Evolutionary conservation across 768 basidiomycete species (phyloP), one percentile per base, ranked within the genome.

Genomic region (Mycena chlorophos): DNA sequence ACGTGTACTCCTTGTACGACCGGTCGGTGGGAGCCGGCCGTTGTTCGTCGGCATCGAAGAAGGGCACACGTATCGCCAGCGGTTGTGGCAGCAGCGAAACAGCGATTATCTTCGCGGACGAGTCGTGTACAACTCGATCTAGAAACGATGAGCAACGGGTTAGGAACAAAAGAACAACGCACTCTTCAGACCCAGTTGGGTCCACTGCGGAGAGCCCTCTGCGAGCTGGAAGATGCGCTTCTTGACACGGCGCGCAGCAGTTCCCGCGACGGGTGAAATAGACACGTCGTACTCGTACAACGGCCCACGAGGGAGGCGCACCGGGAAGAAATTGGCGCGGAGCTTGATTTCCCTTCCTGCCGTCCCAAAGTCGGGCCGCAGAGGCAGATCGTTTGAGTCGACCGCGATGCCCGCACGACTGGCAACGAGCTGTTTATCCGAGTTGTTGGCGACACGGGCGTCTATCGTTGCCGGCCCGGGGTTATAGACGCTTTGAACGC

Each of bases 241-340:
- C 63, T 82, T 83, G 23, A 85, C 75, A 26, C 84, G 76, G 42
- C 72, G 70, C 55, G 84, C 78, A 22, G 78, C 71, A 0, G 79
- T 79, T 29, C 76, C 75, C 5, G 75, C 73, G n/a, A 72, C 68
- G 0, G 85, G 85, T 5, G 75, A 68, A 28, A 87, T 81, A 2
- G 76, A 63, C 16, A 88, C 78, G 54, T 80, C 76, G 63, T 89
- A 90, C 54, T 90, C 88, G 64, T 75, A 83, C 8, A 85, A 62
- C 2, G 76, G 69, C 0, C 72, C 75, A 34, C 79, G 77, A 1
- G 78, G 77, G 10, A 83, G 67, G 45, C 73, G 74, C 25, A 89
- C 73, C 0, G 85, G 77, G 68, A 88, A 88, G 72, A 84, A 88
- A 62, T 89, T 90, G 43, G 86, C 76, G 5, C 88, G 77, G 16